Evolutionary conservation across 108 stramenopile species (phyloP), one percentile per base, ranked within the genome.

Genomic region (Cyclotella cryptica): DNA sequence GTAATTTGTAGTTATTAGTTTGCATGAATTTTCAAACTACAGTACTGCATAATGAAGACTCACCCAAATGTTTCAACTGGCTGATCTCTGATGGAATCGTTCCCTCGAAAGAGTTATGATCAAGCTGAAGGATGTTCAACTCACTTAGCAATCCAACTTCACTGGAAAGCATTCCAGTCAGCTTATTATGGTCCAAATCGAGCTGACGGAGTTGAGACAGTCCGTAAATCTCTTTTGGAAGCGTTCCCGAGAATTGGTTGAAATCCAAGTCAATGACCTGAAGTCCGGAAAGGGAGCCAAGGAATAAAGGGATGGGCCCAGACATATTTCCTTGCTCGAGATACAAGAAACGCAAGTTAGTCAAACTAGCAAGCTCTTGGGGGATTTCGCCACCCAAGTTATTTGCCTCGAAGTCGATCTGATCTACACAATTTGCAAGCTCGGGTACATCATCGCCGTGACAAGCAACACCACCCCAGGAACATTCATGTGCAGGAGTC

Each of bases 381-480:
- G 85, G 78, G 14, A 86, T 81, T 2, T 28, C 74, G 10, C 87
- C 87, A 24, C 46, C 3, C 63, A 66, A 41, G 19, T 49, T 49
- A 30, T 74, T 74, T 58, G 69, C 54, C 28, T 71, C 51, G 29
- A 68, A 42, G 18, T 68, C 67, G 1, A 89, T 78, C 19, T 78
- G 77, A 19, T 78, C 77, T 18, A 78, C 29, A 26, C 51, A 54
- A 51, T 42, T 42, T 6, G 77, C 69, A 19, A 53, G 14, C 30
- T 62, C 66, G 21, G 69, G 51, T n/a, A 52, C 18, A 27, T 62
- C 72, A 19, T 82, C 61, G 21, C 60, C 59, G 49, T 87, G 78
- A 53, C 88, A 89, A 26, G 70, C 60, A 54, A 83, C 27, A 21
- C 86, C 88, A 46, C 67, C 86, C 88, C 88, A 89, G 13, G 42